phyloP scores from a whole-genome alignment of 2,329 filamentous ascomycete species.

The Xylariaceae sp. region DNA sequence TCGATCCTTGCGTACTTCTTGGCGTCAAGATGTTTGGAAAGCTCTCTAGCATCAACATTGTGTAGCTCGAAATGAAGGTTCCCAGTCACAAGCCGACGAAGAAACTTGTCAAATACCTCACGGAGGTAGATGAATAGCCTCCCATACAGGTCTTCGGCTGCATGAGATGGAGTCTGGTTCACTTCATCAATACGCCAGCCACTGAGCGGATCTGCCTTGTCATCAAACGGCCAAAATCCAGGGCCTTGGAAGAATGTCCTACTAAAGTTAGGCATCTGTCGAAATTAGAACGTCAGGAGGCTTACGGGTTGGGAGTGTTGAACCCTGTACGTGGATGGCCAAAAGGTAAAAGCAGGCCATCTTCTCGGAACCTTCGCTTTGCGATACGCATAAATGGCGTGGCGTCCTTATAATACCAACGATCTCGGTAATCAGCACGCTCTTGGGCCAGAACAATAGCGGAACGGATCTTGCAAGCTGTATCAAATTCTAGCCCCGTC shows the following conservation, averaged over 20 bases:
- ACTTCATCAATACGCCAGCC: slow-evolving; percentile 14
- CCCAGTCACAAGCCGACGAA: background rate
- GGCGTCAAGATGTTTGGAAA: background rate
- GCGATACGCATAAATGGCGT: slow-evolving; percentile 22
- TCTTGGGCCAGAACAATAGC: slow-evolving; percentile 4
- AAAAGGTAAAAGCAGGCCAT: slow-evolving; percentile 36
- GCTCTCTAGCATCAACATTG: background rate
- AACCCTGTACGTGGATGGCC: slow-evolving; percentile 24
- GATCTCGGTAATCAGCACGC: slow-evolving; percentile 18
- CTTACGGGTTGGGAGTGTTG: slow-evolving; percentile 22
- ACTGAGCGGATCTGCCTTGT: slow-evolving; percentile 7
- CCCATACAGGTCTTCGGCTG: slow-evolving; percentile 11
- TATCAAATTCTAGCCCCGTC: background rate
- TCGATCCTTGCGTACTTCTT: slow-evolving; percentile 16
- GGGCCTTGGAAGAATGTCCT: slow-evolving; percentile 15
- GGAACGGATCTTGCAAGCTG: slow-evolving; percentile 31
- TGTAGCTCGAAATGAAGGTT: slow-evolving; percentile 10
- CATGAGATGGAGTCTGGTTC: background rate
- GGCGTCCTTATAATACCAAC: slow-evolving; percentile 16
- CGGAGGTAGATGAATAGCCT: slow-evolving; percentile 17
- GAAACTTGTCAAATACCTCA: slow-evolving; percentile 2
- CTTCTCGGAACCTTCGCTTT: slow-evolving; percentile 23
- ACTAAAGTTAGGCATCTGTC: background rate
- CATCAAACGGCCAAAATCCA: slow-evolving; percentile 9
- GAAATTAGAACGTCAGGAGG: background rate